A percentile compares a stretch with the other conserved stretches of the same genome.
Evolutionary conservation across 1,284 basidiomycete species (phyloP).

Genomic region (Xanthoconium separans): DNA sequence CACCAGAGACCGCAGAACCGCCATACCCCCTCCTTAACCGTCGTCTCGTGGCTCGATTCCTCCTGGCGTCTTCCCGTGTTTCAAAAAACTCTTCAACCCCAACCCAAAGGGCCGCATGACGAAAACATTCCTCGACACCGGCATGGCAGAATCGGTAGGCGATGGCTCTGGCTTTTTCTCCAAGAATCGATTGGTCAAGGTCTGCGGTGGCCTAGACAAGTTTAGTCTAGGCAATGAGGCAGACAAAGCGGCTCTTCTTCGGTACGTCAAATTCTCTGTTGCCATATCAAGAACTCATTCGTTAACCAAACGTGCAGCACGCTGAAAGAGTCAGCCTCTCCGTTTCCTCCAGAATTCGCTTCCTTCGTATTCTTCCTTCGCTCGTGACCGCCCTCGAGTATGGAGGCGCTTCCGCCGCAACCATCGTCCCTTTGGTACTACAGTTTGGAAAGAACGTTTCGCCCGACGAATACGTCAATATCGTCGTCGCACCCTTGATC

Average conservation of each 20-base stretch:
- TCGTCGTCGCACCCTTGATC: conserved; percentile 75
- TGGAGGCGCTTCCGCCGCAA: conserved; percentile 77
- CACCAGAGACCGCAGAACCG: conserved; percentile 65
- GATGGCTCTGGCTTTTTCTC: conserved; percentile 78
- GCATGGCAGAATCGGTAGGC: conserved; percentile 64
- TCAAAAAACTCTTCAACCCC: conserved; percentile 88
- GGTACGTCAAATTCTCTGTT: conserved; percentile 40
- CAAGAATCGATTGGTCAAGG: conserved; percentile 80
- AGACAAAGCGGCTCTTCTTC: conserved; percentile 76
- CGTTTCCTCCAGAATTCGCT: conserved; percentile 87
- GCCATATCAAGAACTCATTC: not conserved
- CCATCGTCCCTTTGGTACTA: conserved; percentile 81
- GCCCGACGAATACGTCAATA: conserved; percentile 68
- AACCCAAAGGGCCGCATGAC: conserved; percentile 80
- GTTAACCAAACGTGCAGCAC: conserved; percentile 43
- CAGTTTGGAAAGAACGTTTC: conserved; percentile 75
- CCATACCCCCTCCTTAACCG: conserved; percentile 73
- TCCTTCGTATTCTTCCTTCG: conserved; percentile 87
- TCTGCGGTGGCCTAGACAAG: conserved; percentile 84
- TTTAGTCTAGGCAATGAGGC: conserved; percentile 83
- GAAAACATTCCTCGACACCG: conserved; percentile 76
- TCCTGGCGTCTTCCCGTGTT: conserved; percentile 70
- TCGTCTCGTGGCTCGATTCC: conserved; percentile 83
- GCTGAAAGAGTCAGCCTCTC: conserved; percentile 75
- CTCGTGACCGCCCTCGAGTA: conserved; percentile 83